Evolutionary conservation across 176 grass and related monocot genomes (phyloP).

Genomic region (Urochloa ruziziensis): DNA sequence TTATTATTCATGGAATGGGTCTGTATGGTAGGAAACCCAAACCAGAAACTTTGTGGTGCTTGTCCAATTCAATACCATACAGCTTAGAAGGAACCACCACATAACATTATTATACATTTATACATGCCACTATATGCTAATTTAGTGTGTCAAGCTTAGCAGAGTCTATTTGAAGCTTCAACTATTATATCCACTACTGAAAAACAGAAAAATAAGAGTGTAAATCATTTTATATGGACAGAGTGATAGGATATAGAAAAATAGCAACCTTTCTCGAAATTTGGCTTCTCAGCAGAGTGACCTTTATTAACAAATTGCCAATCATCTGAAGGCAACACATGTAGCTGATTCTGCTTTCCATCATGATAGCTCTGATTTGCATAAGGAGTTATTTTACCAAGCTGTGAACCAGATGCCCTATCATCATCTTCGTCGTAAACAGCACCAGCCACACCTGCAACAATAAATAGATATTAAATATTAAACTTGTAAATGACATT

Average conservation of each 20-base stretch:
- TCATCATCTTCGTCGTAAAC: slow-evolving; percentile 33
- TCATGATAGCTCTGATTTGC: slow-evolving; percentile 15
- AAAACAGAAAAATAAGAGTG: neutral
- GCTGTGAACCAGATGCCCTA: slow-evolving; percentile 31
- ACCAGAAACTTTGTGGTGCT: neutral
- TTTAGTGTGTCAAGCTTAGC: neutral
- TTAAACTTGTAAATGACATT: neutral
- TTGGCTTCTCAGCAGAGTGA: slow-evolving; percentile 5
- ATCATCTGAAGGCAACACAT: slow-evolving; percentile 21
- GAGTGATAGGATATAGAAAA: neutral
- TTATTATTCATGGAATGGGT: neutral
- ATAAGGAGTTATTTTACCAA: slow-evolving; percentile 34
- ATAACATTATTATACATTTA: neutral
- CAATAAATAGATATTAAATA: slow-evolving; percentile 11
- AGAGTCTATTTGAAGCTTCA: neutral
- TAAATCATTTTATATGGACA: slow-evolving; percentile 7
- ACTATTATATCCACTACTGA: neutral
- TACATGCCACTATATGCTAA: neutral
- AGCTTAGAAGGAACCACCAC: neutral
- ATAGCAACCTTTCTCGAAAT: slow-evolving; percentile 34
- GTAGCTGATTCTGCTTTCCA: slow-evolving; percentile 44
- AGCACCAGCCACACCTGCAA: slow-evolving; percentile 29
- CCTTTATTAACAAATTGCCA: slow-evolving; percentile 14
- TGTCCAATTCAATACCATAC: neutral
- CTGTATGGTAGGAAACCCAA: neutral